A percentile compares a stretch with the other conserved stretches of the same genome.
These are phyloP conservation scores for Hylodesmum podocarpum DNA, from an alignment of 306 rosid species.

Conservation along the genomic window DNA sequence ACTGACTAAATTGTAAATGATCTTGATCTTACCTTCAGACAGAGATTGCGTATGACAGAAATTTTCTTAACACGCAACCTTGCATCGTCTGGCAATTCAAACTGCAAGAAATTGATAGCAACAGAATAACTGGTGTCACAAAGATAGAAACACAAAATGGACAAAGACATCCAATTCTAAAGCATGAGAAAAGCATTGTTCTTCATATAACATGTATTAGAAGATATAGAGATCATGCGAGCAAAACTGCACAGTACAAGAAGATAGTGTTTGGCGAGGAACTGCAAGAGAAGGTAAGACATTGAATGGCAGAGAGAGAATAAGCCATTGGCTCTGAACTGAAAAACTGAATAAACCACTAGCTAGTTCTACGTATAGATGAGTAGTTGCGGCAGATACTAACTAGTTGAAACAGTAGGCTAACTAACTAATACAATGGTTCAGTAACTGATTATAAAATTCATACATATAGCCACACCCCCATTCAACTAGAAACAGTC, in stretches of 20 bases:
- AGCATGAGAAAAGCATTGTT: neutral
- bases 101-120: slow-evolving; percentile 48
- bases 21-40: slow-evolving; percentile 68
- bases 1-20: slow-evolving; percentile 18
- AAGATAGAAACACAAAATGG: neutral
- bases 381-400: neutral
- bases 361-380: neutral
- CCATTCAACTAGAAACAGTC: neutral
- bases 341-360: neutral
- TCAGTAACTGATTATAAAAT: neutral
- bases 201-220: neutral
- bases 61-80: slow-evolving; percentile 64
- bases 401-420: neutral
- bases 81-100: slow-evolving; percentile 79
- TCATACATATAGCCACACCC: neutral
- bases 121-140: neutral
- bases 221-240: neutral
- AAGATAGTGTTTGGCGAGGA: neutral
- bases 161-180: neutral
- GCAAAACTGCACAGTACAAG: neutral
- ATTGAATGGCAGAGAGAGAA: neutral
- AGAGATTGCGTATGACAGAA: slow-evolving; percentile 87
- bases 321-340: neutral
- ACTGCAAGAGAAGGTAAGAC: neutral
- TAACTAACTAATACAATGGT: neutral